Evolutionary conservation across 441 rosid genomes (phyloP), one percentile per base, ranked within the genome.

Genomic region (Pelargonium myrrhifolium): DNA sequence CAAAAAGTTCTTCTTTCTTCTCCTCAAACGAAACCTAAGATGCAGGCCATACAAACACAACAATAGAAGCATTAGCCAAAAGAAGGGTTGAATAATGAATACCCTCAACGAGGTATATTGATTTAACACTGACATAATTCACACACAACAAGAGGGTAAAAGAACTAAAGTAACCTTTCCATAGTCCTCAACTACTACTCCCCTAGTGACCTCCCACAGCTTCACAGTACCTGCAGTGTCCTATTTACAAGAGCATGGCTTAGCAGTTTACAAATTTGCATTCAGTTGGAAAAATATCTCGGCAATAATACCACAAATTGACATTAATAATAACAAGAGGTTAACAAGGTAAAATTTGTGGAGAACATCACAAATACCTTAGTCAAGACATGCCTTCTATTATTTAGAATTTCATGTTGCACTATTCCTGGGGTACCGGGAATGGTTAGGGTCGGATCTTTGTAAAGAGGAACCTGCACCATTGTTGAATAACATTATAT

Each of bases 131-230:
- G 51, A 21, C 6, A 71, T 40, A 53, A 67, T 1, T 12, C 43
- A 58, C 49, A 40, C 24, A 20, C 61, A 28, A 69, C 20, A 51
- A 1, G 24, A 17, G 9, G 24, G 35, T 31, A 62, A 75, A 68
- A 9, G 62, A 40, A 59, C 59, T 66, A 70, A 64, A 66, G 65
- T 49, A 64, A 92, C 99, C 97, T 92, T 84, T 71, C 97, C 99
- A 67, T 79, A 95, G 81, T 95, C 99, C 78, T 87, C 88, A 67
- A 92, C 82, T 68, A 87, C 90, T 73, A 82, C 75, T 63, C 98
- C 99, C 77, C 79, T 81, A 62, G 96, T 92, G 70, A 92, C 81
- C 83, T 92, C 96, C 99, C 99, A 92, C 47, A 95, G 87, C 84
- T 95, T 95, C 75, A 92, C 97, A 4, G 92, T 79, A 77, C 93